Evolutionary conservation across 2,329 filamentous ascomycete genomes (phyloP).

Genomic region (Podosphaera fusca): DNA sequence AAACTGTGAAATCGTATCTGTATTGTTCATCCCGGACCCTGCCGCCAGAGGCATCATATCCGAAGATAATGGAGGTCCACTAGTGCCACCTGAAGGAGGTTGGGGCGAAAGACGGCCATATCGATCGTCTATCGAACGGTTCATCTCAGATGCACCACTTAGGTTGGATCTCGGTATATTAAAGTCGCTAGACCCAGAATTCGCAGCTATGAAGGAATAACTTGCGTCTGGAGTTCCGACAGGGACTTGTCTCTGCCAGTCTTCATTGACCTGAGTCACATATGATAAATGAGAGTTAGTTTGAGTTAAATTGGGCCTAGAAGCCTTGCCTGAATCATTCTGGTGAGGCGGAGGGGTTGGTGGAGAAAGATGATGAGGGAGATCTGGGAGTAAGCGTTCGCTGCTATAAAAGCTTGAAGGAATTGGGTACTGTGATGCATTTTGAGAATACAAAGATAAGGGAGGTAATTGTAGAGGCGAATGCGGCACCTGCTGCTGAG

Average conservation of each 20-base stretch:
- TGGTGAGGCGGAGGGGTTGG: conserved; percentile 16
- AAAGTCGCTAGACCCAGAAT: conserved; percentile 18
- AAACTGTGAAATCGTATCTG: conserved; percentile 7
- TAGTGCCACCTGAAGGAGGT: not conserved
- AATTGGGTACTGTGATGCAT: not conserved
- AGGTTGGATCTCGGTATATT: not conserved
- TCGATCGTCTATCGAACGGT: not conserved
- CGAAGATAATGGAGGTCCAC: conserved; percentile 8
- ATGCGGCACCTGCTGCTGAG: not conserved
- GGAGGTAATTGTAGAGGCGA: not conserved
- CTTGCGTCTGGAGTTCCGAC: conserved; percentile 48
- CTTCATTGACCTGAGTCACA: conserved; percentile 41
- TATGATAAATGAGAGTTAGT: conserved; percentile 13
- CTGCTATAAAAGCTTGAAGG: not conserved
- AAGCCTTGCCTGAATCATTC: conserved; percentile 10
- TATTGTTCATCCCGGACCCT: conserved; percentile 11
- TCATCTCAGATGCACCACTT: not conserved
- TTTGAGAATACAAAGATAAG: not conserved
- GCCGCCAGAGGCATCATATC: conserved; percentile 12
- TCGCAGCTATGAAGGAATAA: conserved; percentile 38
- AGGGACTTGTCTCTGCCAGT: conserved; percentile 36
- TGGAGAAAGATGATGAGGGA: conserved; percentile 6
- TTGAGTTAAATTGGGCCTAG: conserved; percentile 9
- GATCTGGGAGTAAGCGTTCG: conserved; percentile 2
- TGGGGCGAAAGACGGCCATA: not conserved